Conservation (phyloP, 2,329 filamentous ascomycete genomes). For the Alternaria rosae region DNA sequence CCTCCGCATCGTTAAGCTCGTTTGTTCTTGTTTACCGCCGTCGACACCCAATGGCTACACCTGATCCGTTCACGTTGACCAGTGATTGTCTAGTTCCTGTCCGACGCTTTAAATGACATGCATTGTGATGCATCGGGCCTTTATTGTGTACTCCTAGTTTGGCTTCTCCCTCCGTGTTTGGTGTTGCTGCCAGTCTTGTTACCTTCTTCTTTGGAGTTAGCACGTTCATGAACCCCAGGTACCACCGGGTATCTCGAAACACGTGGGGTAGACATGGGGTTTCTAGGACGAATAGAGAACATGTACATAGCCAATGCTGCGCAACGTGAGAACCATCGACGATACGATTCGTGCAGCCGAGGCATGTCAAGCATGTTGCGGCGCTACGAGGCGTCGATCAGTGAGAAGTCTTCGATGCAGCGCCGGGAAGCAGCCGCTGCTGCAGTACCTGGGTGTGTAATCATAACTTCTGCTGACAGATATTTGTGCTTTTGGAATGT, state of each 20-base stretch:
- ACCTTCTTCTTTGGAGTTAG: constrained; percentile 36
- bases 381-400: neutral
- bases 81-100: constrained; percentile 1
- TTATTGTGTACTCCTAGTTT: constrained; percentile 15
- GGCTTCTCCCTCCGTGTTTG: constrained; percentile 13
- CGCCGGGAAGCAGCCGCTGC: neutral
- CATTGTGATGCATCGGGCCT: constrained; percentile 21
- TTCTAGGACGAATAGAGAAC: neutral
- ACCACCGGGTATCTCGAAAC: constrained; percentile 4
- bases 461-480: neutral
- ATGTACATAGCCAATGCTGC: neutral
- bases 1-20: constrained; percentile 8
- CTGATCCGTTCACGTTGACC: constrained; percentile 19
- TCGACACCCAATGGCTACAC: constrained; percentile 12
- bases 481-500: neutral
- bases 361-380: neutral
- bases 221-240: constrained; percentile 1
- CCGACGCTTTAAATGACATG: constrained; percentile 11
- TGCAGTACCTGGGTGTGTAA: neutral
- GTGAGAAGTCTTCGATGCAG: neutral
- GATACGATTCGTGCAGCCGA: constrained; percentile 4
- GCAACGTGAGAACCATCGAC: constrained; percentile 6
- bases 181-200: constrained; percentile 17
- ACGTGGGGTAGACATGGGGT: constrained; percentile 1
- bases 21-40: neutral